Evolutionary conservation across 805 yeast species (phyloP).

Genomic region (Yamadazyma sp.): DNA sequence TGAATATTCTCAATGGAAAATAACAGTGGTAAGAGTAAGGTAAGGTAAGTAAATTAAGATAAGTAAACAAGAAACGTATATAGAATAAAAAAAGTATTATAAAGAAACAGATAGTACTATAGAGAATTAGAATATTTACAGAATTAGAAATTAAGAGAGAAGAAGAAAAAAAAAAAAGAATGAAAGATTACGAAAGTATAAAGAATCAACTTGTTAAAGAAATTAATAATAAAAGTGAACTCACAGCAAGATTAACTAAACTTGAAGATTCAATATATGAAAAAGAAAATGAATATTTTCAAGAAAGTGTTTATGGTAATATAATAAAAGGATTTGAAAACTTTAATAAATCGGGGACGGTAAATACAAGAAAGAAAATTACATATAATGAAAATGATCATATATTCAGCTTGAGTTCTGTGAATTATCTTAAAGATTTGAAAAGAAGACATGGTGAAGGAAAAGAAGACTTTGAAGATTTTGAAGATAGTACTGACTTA

Average conservation of each 20-base stretch:
- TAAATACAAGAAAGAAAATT: constrained; percentile 44
- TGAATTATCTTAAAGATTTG: constrained; percentile 59
- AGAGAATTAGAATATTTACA: too few species aligned
- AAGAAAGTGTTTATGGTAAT: constrained; percentile 71
- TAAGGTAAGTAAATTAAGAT: too few species aligned
- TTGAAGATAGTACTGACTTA: constrained; percentile 35
- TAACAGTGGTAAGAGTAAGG: too few species aligned
- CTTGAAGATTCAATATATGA: constrained; percentile 79
- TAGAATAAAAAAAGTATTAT: too few species aligned
- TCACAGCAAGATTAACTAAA: constrained; percentile 60
- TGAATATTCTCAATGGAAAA: too few species aligned
- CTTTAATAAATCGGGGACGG: constrained; percentile 48
- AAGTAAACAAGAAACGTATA: too few species aligned
- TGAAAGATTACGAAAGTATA: constrained; percentile 62
- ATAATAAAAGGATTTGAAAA: constrained; percentile 90
- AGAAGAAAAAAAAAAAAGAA: too few species aligned
- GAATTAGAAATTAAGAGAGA: too few species aligned
- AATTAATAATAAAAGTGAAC: constrained; percentile 54
- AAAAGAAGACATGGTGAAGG: constrained; percentile 42
- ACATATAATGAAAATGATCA: constrained; percentile 72
- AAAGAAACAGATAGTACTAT: too few species aligned
- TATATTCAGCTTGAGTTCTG: constrained; percentile 73
- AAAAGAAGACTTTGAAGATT: constrained; percentile 36
- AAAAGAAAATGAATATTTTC: constrained; percentile 73
- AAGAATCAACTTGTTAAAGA: constrained; percentile 65